phyloP scores from a whole-genome alignment of 1,284 basidiomycete species.

The Ganoderma lucidum region DNA sequence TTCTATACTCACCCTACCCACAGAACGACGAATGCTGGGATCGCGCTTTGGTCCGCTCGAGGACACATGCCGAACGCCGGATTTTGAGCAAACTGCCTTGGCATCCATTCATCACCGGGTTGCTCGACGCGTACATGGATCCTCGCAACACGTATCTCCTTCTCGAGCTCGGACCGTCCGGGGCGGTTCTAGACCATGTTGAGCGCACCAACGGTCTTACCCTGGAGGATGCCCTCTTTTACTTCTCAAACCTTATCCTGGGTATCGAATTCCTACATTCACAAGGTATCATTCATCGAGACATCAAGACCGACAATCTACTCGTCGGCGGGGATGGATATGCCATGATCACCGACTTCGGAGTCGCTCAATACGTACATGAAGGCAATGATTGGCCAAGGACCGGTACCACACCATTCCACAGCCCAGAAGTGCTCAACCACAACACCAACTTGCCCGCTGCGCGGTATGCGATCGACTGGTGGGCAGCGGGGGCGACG shows the following conservation, averaged over 20 bases:
- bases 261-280: constrained; percentile 78
- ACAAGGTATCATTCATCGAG: constrained; percentile 82
- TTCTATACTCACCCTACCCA: neutral
- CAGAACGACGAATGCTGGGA: constrained; percentile 20
- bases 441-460: neutral
- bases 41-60: constrained; percentile 21
- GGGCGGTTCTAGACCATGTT: constrained; percentile 50
- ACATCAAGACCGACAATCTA: constrained; percentile 88
- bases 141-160: constrained; percentile 54
- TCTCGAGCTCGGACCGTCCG: constrained; percentile 55
- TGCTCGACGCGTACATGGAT: constrained; percentile 55
- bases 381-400: constrained; percentile 54
- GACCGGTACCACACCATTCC: constrained; percentile 73
- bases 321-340: constrained; percentile 70
- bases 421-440: constrained; percentile 35
- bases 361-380: constrained; percentile 61
- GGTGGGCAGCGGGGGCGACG: constrained; percentile 80
- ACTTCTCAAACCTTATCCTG: constrained; percentile 67
- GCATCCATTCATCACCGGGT: constrained; percentile 58
- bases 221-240: constrained; percentile 50
- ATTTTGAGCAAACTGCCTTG: constrained; percentile 52
- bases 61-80: constrained; percentile 50
- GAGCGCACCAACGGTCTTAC: constrained; percentile 43
- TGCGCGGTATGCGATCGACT: constrained; percentile 38
- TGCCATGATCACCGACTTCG: constrained; percentile 80